phyloP scores from a whole-genome alignment of 306 rosid genomes.

The Lathyrus sativus region DNA sequence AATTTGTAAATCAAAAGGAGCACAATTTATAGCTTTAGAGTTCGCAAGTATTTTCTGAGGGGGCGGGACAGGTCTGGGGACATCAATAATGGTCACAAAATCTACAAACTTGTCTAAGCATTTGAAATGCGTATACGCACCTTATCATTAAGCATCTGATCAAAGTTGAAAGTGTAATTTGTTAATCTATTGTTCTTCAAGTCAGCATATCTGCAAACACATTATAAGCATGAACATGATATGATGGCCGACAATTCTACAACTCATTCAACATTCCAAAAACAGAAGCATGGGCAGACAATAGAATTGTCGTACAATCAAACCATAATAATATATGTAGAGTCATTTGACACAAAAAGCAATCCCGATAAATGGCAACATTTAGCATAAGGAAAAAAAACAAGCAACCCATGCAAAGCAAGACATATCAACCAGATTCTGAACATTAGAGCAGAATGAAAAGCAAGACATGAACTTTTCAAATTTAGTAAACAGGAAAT shows the following conservation, averaged over 20 bases:
- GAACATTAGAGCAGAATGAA: conserved; percentile 4
- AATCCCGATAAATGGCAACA: neutral
- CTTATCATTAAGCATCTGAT: conserved; percentile 30
- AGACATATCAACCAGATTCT: conserved; percentile 9
- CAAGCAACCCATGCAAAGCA: neutral
- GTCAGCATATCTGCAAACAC: conserved; percentile 82
- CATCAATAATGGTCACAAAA: no score
- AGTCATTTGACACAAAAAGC: neutral
- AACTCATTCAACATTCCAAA: conserved; percentile 14
- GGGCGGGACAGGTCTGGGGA: no score
- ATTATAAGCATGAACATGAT: conserved; percentile 1
- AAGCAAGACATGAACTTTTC: conserved; percentile 2
- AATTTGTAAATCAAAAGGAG: neutral
- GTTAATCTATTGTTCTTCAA: conserved; percentile 74
- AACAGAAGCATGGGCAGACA: neutral
- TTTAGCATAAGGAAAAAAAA: neutral
- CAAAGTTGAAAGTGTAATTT: conserved; percentile 18
- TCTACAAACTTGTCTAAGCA: neutral
- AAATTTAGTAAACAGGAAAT: conserved; percentile 2
- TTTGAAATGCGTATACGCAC: neutral
- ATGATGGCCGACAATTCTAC: no score
- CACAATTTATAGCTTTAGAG: neutral
- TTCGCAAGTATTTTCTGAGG: neutral
- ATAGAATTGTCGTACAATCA: neutral
- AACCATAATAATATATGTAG: neutral